A percentile compares a stretch with the other conserved stretches of the same genome.
Conservation (phyloP, 192 early-diverging fungal genomes). For the Coemansia sp. region DNA sequence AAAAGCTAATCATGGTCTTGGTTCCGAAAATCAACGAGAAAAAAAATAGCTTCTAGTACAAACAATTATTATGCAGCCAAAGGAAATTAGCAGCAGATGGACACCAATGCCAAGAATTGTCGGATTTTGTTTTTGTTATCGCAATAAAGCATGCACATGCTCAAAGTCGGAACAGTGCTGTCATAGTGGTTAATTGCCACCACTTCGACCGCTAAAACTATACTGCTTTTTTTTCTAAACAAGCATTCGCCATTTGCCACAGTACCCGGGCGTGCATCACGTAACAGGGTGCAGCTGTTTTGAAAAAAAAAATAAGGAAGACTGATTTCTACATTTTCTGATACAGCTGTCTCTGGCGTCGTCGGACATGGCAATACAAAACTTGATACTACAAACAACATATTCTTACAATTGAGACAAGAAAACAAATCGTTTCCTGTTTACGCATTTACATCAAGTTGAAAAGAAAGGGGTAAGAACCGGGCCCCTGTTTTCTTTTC, state of each 20-base stretch:
- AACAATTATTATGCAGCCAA: no score
- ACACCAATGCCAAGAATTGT: not conserved
- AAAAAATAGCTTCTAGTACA: no score
- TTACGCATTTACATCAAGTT: no score
- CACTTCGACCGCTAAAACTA: no score
- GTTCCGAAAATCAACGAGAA: no score
- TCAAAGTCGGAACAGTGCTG: not conserved
- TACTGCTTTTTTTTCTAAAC: not conserved
- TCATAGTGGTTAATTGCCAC: not conserved
- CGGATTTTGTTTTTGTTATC: not conserved
- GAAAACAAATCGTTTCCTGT: no score
- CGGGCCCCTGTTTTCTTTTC: not conserved
- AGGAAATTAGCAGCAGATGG: not conserved
- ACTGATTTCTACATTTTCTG: not conserved
- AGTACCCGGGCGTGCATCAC: not conserved
- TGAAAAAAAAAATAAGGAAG: not conserved
- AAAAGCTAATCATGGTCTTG: no score
- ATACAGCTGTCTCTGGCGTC: not conserved
- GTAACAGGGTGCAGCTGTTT: not conserved
- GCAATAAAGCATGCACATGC: not conserved
- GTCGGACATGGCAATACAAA: not conserved
- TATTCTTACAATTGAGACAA: no score
- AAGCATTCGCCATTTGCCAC: not conserved
- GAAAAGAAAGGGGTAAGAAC: no score
- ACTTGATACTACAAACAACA: no score